These are phyloP conservation scores for Pythium aquatile DNA, from an alignment of 352 stramenopile species.

Conservation along the genomic window DNA sequence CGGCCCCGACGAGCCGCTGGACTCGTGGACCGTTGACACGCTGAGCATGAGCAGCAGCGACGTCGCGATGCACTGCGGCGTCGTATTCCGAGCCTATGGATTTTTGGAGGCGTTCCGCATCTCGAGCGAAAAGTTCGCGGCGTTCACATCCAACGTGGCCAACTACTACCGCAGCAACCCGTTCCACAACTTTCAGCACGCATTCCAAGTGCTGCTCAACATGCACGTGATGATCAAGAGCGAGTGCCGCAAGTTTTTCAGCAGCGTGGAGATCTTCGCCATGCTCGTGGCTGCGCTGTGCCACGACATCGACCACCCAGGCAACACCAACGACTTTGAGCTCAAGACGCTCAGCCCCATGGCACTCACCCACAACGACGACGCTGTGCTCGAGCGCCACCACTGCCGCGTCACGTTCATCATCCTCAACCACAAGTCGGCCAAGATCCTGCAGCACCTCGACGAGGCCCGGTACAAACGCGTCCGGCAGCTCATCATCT, in stretches of 20 bases:
- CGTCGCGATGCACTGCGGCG: slow-evolving; percentile 22
- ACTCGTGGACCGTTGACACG: slow-evolving; percentile 57
- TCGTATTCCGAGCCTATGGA: slow-evolving; percentile 36
- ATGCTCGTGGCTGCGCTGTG: slow-evolving; percentile 70
- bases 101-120: slow-evolving; percentile 42
- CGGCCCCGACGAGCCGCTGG: slow-evolving; percentile 40
- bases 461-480: slow-evolving; percentile 48
- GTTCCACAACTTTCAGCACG: slow-evolving; percentile 84
- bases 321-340: slow-evolving; percentile 85
- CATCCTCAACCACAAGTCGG: slow-evolving; percentile 71
- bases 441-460: slow-evolving; percentile 69
- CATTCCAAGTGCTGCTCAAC: slow-evolving; percentile 60
- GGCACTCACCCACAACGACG: slow-evolving; percentile 83
- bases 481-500: slow-evolving; percentile 62
- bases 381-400: slow-evolving; percentile 81
- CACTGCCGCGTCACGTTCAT: slow-evolving; percentile 76
- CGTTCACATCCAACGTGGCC: slow-evolving; percentile 37
- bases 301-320: slow-evolving; percentile 84
- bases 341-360: slow-evolving; percentile 70
- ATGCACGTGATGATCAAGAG: slow-evolving; percentile 56
- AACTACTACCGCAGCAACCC: slow-evolving; percentile 75
- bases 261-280: slow-evolving; percentile 63
- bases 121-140: slow-evolving; percentile 32
- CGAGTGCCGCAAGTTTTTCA: slow-evolving; percentile 64
- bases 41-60: slow-evolving; percentile 22